These are phyloP conservation scores for Debaryomyces sp. DNA, from an alignment of 1,139 yeast genomes.

Conservation along the genomic window DNA sequence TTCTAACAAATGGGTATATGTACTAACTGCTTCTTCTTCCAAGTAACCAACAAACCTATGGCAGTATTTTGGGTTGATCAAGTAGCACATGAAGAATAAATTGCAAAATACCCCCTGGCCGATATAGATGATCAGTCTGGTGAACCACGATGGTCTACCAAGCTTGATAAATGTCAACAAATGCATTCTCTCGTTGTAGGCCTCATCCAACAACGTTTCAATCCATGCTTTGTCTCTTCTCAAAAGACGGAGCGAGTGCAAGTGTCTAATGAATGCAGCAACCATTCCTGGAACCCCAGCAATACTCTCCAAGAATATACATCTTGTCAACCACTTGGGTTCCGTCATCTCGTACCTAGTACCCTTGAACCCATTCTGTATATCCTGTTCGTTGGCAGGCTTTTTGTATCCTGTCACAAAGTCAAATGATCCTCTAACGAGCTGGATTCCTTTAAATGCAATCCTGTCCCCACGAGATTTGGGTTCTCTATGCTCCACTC, in stretches of 20 bases:
- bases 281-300: conserved; percentile 85
- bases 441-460: conserved; percentile 49
- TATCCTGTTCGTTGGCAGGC: conserved; percentile 38
- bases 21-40: conserved; percentile 78
- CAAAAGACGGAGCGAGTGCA: conserved; percentile 61
- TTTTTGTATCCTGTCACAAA: conserved; percentile 66
- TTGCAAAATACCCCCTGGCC: conserved; percentile 79
- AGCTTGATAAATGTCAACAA: conserved; percentile 68
- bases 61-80: conserved; percentile 63
- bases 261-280: conserved; percentile 69
- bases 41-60: conserved; percentile 79
- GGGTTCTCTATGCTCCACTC: conserved; percentile 58
- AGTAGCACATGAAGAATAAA: conserved; percentile 61
- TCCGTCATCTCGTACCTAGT: conserved; percentile 61
- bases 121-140: conserved; percentile 55
- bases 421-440: conserved; percentile 58
- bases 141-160: conserved; percentile 65
- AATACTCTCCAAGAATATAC: conserved; percentile 68
- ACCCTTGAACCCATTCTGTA: conserved; percentile 42
- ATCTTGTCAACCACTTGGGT: conserved; percentile 67
- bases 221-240: conserved; percentile 77
- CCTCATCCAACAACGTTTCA: conserved; percentile 74
- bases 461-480: conserved; percentile 50
- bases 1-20: conserved; percentile 63
- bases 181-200: conserved; percentile 81